These are phyloP conservation scores for Podosphaera fusca DNA, from an alignment of 2,329 filamentous ascomycete species.

Conservation along the genomic window DNA sequence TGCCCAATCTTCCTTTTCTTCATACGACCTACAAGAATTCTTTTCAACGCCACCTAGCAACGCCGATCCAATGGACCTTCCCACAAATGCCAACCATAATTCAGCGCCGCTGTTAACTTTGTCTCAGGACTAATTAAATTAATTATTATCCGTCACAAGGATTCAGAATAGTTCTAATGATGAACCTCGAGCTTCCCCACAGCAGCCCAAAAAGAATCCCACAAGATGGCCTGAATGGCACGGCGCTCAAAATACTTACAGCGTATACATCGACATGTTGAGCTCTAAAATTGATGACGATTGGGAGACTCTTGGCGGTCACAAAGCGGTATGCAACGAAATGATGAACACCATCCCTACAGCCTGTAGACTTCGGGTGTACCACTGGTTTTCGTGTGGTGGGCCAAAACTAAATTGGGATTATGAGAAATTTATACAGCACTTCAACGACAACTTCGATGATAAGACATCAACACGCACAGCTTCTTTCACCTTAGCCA, in stretches of 20 bases:
- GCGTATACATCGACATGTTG: background rate
- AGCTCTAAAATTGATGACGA: too few species aligned
- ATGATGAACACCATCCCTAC: background rate
- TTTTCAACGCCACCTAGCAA: background rate
- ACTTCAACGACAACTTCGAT: too few species aligned
- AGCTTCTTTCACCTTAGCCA: too few species aligned
- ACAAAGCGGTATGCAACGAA: background rate
- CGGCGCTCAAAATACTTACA: background rate
- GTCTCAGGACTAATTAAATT: background rate
- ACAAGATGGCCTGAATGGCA: background rate
- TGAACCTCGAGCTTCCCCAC: background rate
- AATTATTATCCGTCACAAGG: background rate
- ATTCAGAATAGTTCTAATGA: background rate
- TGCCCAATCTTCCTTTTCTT: background rate
- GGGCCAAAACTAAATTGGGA: background rate
- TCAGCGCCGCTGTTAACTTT: background rate
- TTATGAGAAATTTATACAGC: background rate
- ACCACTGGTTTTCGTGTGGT: background rate
- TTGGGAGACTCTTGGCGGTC: background rate
- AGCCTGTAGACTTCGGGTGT: background rate
- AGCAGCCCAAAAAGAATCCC: background rate
- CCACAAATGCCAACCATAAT: background rate
- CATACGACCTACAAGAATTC: background rate
- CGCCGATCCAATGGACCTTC: background rate
- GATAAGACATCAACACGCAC: too few species aligned